Evolutionary conservation across 192 early-diverging fungal species (phyloP), one percentile per base, ranked within the genome.

Genomic region (Coemansia aciculifera): DNA sequence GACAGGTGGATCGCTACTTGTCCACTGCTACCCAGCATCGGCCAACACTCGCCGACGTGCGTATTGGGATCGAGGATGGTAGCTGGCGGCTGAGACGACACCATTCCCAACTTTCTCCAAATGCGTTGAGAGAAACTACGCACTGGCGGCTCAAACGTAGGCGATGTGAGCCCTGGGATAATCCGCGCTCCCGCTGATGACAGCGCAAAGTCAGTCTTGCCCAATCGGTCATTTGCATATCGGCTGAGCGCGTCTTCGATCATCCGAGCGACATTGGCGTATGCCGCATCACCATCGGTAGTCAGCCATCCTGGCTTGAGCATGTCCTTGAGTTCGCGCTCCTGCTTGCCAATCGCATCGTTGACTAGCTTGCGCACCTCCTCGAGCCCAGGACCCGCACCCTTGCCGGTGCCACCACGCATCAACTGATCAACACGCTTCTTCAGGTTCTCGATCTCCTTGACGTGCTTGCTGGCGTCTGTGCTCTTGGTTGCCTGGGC

Each of bases 41-140:
- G 84, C 91, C 91, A 93, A 70, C 91, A 93, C 69, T 90, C 84
- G 32, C 91, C 91, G 9, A 89, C 77, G 31, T 88, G 79, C 19
- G 83, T 82, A 34, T 77, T 66, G 0, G 82, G 77, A 29, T 86
- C 76, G 24, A 86, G 70, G 24, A 80, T 63, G 3, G 75, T 67
- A 9, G 75, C 11, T 7, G 84, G 84, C 29, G 77, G 74, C 23
- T 84, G 71, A 11, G 76, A 78, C 57, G 67, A 75, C 15, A 75
- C 42, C 67, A 73, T 68, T 10, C 81, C 81, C 51, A 79, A 23
- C 54, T 60, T 62, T 32, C 67, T 65, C 60, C 73, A 74, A 2
- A 72, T 49, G 19, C 23, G 43, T 27, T 68, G 71, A 36, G 15
- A 8, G 65, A 81, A 43, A 31, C 54, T 31, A 21, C 68, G 71